A percentile compares a stretch with the other conserved stretches of the same genome.
Conservation (phyloP, 202 grass and related monocot genomes). For the Carex arenaria region DNA sequence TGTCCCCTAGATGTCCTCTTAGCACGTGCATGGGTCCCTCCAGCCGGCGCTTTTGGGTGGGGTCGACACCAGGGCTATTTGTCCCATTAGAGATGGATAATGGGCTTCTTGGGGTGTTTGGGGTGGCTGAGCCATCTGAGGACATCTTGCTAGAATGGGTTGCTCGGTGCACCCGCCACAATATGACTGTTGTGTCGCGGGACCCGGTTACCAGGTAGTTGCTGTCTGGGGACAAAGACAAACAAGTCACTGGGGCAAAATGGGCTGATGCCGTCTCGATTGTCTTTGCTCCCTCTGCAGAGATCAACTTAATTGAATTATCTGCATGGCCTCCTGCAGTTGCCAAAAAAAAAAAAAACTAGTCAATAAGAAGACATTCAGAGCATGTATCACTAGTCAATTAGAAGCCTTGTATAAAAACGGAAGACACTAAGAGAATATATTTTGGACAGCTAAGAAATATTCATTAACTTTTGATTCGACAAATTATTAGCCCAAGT, state of each 20-base stretch:
- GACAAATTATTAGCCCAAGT: neutral
- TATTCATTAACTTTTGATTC: neutral
- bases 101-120: slow-evolving; percentile 58
- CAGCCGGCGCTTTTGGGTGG: slow-evolving; percentile 50
- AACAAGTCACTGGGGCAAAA: slow-evolving; percentile 82
- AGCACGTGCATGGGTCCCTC: slow-evolving; percentile 96
- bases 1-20: slow-evolving; percentile 87
- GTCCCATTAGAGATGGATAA: slow-evolving; percentile 34
- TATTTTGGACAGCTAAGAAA: slow-evolving; percentile 3
- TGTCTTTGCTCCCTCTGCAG: slow-evolving; percentile 77
- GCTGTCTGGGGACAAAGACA: slow-evolving; percentile 76
- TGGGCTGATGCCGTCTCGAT: slow-evolving; percentile 85
- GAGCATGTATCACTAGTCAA: no score
- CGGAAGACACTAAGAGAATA: neutral
- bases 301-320: slow-evolving; percentile 83
- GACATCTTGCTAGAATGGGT: slow-evolving; percentile 47
- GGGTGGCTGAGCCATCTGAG: slow-evolving; percentile 49
- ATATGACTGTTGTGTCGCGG: slow-evolving; percentile 81
- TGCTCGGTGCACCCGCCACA: slow-evolving; percentile 74
- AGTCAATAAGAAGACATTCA: slow-evolving; percentile 3
- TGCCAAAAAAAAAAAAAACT: neutral
- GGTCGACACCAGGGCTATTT: slow-evolving; percentile 42
- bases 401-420: no score
- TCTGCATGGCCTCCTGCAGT: slow-evolving; percentile 89
- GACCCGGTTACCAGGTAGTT: slow-evolving; percentile 91